Base-by-base conservation (phyloP, 768 basidiomycete species). In the Termitomyces bulborhizus region DNA sequence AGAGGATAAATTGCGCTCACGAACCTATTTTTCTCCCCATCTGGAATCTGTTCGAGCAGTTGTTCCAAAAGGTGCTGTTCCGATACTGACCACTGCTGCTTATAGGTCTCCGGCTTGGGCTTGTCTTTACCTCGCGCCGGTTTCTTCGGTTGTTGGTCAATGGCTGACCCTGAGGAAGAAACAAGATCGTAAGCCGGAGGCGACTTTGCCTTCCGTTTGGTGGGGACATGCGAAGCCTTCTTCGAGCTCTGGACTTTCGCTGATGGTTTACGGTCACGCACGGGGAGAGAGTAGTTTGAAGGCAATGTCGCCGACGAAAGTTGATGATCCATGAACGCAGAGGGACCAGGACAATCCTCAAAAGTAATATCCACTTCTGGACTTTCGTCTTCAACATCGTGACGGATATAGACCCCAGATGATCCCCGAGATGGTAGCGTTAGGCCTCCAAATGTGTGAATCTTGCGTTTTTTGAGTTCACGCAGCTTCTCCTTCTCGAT, bases 11-110 rank as follows among this genome's bases (percentile, higher is more conserved):
- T 18, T 9, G 32, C 34, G 29, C 32, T 16, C 21, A 68, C 79
- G 6, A 56, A 86, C 89, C 89, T 69, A 67, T 88, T 85, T 66
- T 84, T 82, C 69, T 88, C 86, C 21, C 85, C 84, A 13, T 84
- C 85, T 0, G 90, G 90, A 45, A 90, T 86, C 67, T 89, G 79
- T 50, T 86, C 84, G 51, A 92, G 66, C 44, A 90, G 69, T 27
- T 81, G 79, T 64, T 92, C 90, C 1, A 92, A 77, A 15, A 88
- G 71, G 60, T 88, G 85, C 60, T 92, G 90, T 63, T 91, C 90
- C 0, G 79, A 80, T 21, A 83, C 73, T 2, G 84, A 80, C 90
- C 90, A 93, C 0, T 85, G 78, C 56, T 86, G 84, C 65, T 91
- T 91, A 71, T 88, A 92, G n/a, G 89, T 91, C 59, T 89, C 86